Evolutionary conservation across 441 rosid genomes (phyloP).

Genomic region (Bocquillonia castaneifolia): DNA sequence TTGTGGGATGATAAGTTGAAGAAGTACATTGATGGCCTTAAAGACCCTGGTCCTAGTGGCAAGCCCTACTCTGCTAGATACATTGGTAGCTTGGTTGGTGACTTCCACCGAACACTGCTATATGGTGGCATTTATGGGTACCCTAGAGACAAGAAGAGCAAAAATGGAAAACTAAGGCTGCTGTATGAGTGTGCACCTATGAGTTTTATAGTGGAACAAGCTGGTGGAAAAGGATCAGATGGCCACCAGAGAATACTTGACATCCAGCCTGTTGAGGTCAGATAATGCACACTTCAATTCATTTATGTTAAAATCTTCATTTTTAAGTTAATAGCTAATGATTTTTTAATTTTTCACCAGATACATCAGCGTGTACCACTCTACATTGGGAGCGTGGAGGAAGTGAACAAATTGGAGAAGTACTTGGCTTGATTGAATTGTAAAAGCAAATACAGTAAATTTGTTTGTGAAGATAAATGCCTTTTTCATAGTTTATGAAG

Average conservation of each 20-base stretch:
- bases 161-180: conserved; percentile 89
- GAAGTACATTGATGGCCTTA: conserved; percentile 83
- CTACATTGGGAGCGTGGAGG: conserved; percentile 81
- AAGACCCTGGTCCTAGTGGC: conserved; percentile 78
- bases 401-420: conserved; percentile 88
- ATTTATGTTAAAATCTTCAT: neutral
- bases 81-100: conserved; percentile 93
- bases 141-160: conserved; percentile 84
- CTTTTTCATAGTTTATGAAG: conserved; percentile 2
- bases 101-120: conserved; percentile 76
- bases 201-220: conserved; percentile 95
- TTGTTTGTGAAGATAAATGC: conserved; percentile 23
- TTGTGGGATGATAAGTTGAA: conserved; percentile 82
- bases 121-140: conserved; percentile 93
- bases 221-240: conserved; percentile 94
- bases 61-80: conserved; percentile 93
- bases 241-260: conserved; percentile 79
- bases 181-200: conserved; percentile 92
- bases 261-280: conserved; percentile 71
- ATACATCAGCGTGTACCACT: conserved; percentile 85
- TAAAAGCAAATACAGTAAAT: conserved; percentile 20
- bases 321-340: neutral
- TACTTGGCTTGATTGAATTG: conserved; percentile 52
- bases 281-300: neutral
- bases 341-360: conserved; percentile 31